Evolutionary conservation across 2,329 filamentous ascomycete genomes (phyloP), one percentile per base, ranked within the genome.

Genomic region (Fusarium beomiforme): DNA sequence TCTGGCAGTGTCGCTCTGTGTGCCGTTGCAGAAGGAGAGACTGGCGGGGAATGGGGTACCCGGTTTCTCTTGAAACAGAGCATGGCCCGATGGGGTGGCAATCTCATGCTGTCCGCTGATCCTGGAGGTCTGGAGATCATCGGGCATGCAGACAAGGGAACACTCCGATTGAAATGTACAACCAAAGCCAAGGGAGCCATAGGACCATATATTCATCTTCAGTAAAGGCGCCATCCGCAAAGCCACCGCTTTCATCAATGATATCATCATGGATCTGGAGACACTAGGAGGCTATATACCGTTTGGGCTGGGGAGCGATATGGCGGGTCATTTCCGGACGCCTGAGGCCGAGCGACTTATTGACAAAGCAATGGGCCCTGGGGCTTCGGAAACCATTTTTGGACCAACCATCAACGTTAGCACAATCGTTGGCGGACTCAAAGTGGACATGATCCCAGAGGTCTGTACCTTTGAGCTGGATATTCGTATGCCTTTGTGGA

Each of bases 361-460:
- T 14, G 53, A 62, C 10, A 26, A 49, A 58, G 42, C 59, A 23
- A 62, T 62, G 34, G 59, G 59, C 1, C 51, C 59, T 13, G 51
- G 59, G 19, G 58, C 59, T 10, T 36, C 24, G 0, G 14, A 17
- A 4, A 61, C 58, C 3, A 57, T 61, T 57, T 42, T 34, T 33
- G 41, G 51, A 4, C 59, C 59, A 9, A 61, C 59, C 0, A 51
- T 61, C 3, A 61, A 61, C 5, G 9, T 61, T 34, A 42, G 59
- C 14, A 37, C 42, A 3, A 57, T 61, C 3, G 14, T 8, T 1
- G 59, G 59, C 14, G 59, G 59, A 1, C 59, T 62, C 23, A 62
- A 62, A 39, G 59, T 62, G 42, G 58, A 62, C 34, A 62, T 62
- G 59, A 58, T 49, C 13, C 59, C 51, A 19, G 51, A 58, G 16